Evolutionary conservation across 192 early-diverging fungal genomes (phyloP).

Genomic region (Phlyctochytrium arcticum): DNA sequence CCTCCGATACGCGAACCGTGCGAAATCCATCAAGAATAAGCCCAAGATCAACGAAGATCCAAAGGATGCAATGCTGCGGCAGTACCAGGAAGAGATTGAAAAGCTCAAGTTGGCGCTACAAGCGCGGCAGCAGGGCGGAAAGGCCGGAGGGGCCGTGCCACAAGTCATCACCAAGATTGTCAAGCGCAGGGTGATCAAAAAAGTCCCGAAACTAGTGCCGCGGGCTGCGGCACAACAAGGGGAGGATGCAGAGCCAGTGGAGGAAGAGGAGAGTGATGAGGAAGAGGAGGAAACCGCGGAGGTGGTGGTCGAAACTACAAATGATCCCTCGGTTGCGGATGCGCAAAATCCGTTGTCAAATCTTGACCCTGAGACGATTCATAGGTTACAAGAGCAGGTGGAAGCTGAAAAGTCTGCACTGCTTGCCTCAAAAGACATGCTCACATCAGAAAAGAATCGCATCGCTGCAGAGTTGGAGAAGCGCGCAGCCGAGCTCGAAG

Average conservation of each 20-base stretch:
- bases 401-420: constrained; percentile 50
- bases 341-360: constrained; percentile 31
- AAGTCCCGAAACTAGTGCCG: constrained; percentile 36
- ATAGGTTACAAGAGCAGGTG: constrained; percentile 49
- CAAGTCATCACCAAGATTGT: constrained; percentile 41
- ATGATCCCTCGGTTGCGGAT: not conserved
- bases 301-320: not conserved
- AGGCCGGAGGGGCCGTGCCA: constrained; percentile 10
- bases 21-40: constrained; percentile 66
- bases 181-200: constrained; percentile 49
- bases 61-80: constrained; percentile 62
- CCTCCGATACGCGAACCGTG: constrained; percentile 59
- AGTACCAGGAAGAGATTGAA: constrained; percentile 62
- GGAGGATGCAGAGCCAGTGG: constrained; percentile 22
- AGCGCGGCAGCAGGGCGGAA: constrained; percentile 37
- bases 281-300: constrained; percentile 2
- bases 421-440: constrained; percentile 54
- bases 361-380: constrained; percentile 50
- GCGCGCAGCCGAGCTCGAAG: constrained; percentile 47
- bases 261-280: constrained; percentile 20
- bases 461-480: constrained; percentile 49
- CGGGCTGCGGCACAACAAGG: constrained; percentile 7
- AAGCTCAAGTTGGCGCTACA: constrained; percentile 47
- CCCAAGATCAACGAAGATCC: constrained; percentile 65
- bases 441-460: constrained; percentile 51